Evolutionary conservation across 208 protist species (phyloP).

Genomic region (Trichomonas gallinae): DNA sequence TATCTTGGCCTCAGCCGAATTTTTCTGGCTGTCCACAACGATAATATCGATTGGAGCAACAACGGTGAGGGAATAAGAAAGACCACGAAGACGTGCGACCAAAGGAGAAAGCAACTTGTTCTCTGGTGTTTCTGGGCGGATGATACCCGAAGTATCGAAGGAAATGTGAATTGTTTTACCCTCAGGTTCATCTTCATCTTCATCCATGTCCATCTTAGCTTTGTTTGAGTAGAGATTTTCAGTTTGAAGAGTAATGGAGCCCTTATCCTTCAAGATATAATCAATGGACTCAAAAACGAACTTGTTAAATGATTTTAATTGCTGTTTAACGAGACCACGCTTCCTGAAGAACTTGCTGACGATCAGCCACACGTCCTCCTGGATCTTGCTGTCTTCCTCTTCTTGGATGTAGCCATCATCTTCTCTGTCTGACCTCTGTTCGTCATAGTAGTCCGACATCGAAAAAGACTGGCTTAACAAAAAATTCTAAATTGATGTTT

Average conservation of each 20-base stretch:
- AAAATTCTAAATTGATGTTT: too few species aligned
- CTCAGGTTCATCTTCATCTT: slow-evolving; percentile 46
- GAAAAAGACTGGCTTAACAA: too few species aligned
- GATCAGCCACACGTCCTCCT: slow-evolving; percentile 83
- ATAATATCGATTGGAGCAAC: slow-evolving; percentile 39
- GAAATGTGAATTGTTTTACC: not conserved
- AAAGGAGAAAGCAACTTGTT: slow-evolving; percentile 60
- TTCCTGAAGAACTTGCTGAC: slow-evolving; percentile 88
- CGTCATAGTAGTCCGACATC: too few species aligned
- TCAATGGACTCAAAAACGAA: slow-evolving; percentile 69
- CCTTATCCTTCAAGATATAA: slow-evolving; percentile 56
- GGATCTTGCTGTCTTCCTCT: not conserved
- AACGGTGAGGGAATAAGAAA: slow-evolving; percentile 58
- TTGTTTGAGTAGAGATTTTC: not conserved
- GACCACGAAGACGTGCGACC: slow-evolving; percentile 75
- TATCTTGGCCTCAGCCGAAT: not conserved
- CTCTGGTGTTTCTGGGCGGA: slow-evolving; percentile 29
- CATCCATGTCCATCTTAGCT: slow-evolving; percentile 37
- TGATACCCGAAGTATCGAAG: slow-evolving; percentile 36
- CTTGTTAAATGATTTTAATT: slow-evolving; percentile 95
- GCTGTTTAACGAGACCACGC: slow-evolving; percentile 91
- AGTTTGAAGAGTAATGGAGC: slow-evolving; percentile 43
- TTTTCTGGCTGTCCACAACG: slow-evolving; percentile 22
- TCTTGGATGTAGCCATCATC: not conserved
- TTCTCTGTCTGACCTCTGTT: not conserved